A percentile compares a stretch with the other conserved stretches of the same genome.
Conservation (phyloP, 495 filamentous ascomycete species). For the Tuber aestivum region DNA sequence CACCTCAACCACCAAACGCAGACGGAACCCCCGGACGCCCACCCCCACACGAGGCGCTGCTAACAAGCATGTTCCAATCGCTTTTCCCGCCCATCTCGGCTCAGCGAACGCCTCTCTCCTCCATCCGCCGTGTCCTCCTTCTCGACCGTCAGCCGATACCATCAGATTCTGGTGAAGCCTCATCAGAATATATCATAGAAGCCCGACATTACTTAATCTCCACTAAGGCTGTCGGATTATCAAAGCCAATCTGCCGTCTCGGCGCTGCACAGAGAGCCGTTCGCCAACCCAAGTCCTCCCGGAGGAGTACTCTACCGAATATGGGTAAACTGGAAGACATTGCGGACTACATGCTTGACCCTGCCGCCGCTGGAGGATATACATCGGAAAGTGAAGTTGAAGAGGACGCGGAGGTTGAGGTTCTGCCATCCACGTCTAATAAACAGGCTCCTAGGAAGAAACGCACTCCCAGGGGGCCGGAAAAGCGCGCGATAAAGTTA, state of each 20-base stretch:
- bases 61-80: conserved; percentile 90
- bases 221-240: conserved; percentile 76
- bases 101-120: conserved; percentile 75
- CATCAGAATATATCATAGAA: conserved; percentile 74
- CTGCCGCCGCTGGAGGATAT: conserved; percentile 72
- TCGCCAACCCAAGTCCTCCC: conserved; percentile 45
- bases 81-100: conserved; percentile 95
- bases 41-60: conserved; percentile 86
- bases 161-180: conserved; percentile 44
- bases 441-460: conserved; percentile 33
- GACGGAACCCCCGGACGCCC: conserved; percentile 59
- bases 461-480: conserved; percentile 42
- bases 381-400: conserved; percentile 89
- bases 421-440: conserved; percentile 61
- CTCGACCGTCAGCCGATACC: conserved; percentile 65
- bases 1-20: conserved; percentile 54
- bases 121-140: conserved; percentile 81
- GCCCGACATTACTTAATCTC: conserved; percentile 92
- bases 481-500: conserved; percentile 83
- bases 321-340: conserved; percentile 86
- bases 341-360: conserved; percentile 85
- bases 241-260: conserved; percentile 72
- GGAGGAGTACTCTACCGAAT: conserved; percentile 69
- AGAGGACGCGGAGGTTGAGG: conserved; percentile 91
- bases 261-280: conserved; percentile 72